Evolutionary conservation across 345 rosid species (phyloP), one percentile per base, ranked within the genome.

Genomic region (Garcia nutans): DNA sequence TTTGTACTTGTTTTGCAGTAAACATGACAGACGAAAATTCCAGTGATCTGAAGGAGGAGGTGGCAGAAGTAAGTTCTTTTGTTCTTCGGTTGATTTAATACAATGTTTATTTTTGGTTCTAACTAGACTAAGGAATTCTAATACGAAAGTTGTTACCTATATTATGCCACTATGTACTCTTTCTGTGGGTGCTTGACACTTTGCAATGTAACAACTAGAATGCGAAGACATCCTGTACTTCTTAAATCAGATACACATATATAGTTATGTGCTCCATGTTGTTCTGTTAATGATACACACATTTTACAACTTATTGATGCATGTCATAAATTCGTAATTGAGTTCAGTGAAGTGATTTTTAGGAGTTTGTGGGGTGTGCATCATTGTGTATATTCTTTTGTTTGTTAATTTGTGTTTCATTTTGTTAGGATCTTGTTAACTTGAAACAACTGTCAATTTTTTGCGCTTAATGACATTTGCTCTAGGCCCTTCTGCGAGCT

Each of bases 11-110:
- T 66, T 67, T 17, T 44, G 72, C 19, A 72, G 84, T 19, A 73
- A 68, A 47, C 70, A 88, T 89, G 93, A 86, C 86, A 1, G 91
- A 88, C n/a, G 91, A 89, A 42, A 74, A 72, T 60, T 71, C 67
- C 2, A 60, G 12, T 5, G 88, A 89, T n/a, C 26, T 77, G 63
- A 89, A 84, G 86, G 93, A 86, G 17, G 91, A 87, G 83, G 81
- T 82, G 60, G 66, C 86, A 23, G 93, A 89, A 63, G 93, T 89
- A 81, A 74, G 84, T 58, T 22, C 24, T 3, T 15, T 3, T 59
- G 1, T 12, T 31, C 41, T 33, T 2, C 57, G 3, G 4, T 22
- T 42, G 4, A 4, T 24, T 17, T 33, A 19, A 31, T 33, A 10
- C 6, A 7, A 9, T 68, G 49, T 13, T 68, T 57, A 42, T 42